Evolutionary conservation across 495 filamentous ascomycete species (phyloP), one percentile per base, ranked within the genome.

Genomic region (Hypoxylon perforatum): DNA sequence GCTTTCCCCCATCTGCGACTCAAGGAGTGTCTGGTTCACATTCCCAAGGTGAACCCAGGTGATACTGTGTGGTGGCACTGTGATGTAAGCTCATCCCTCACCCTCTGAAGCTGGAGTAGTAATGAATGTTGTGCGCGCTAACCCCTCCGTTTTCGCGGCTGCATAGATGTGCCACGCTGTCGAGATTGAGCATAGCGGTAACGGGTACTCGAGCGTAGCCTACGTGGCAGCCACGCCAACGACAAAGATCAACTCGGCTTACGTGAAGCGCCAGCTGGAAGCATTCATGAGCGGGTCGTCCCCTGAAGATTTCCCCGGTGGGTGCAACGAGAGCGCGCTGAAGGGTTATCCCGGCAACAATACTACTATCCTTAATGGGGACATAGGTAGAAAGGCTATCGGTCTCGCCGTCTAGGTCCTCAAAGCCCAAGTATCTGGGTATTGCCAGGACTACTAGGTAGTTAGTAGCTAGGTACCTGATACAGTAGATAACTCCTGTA

Each of bases 61-160:
- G 63, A 66, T 53, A 61, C 63, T 2, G 55, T 66, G 45, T 66
- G 63, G 63, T 66, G 63, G 63, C 63, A 66, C 28, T 38, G 39
- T 7, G 63, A 66, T 41, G 57, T 61, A 61, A 61, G 57, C 42
- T 39, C 41, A 50, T 10, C 19, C 38, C 42, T 39, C 41, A 50
- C 15, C 19, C 38, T 25, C 45, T 18, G 22, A 21, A 22, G 15
- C n/a, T 36, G n/a, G 17, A 25, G 7, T 33, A 33, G n/a, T 30
- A 22, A 30, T 49, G 22, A 49, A 52, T 60, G 41, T 49, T 51
- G 22, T 22, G 15, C 56, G 49, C 47, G 63, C 39, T 42, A 42
- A 42, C n/a, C 14, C 39, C 50, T 53, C 50, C 50, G 23, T 38
- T 36, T 53, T 53, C 8, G 23, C 53, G 45, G 53, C 17, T 11